Base-by-base conservation (phyloP, 1,139 yeast species). In the Yamadazyma siamensis region DNA sequence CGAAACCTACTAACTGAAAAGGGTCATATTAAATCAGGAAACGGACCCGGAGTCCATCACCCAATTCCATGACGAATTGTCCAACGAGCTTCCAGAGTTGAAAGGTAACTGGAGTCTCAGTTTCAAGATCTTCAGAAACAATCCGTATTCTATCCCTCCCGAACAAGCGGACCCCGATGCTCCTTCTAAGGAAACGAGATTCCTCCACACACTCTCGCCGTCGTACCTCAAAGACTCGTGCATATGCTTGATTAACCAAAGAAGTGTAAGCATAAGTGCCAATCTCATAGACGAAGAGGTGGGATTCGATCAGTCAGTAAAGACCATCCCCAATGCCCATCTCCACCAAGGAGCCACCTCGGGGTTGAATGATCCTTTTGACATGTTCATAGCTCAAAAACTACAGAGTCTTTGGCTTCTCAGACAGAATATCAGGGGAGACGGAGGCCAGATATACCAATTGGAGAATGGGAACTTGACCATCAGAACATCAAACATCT, bases 341-440 rank as follows among this genome's bases (percentile, higher is more conserved):
- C 45, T 68, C 14, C 65, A 65, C 34, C 43, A 50, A 23, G 75
- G 75, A 1, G 73, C 76, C 13, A 66, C 77, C 3, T 54, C 65
- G 0, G 78, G 74, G 3, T 47, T 71, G 22, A 65, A 65, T 34
- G 80, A 74, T 39, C 59, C 65, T 13, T 71, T 74, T 43, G 80
- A 75, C 39, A 43, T 50, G 44, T 44, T 80, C 33, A 52, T 75
- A 0, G 61, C 65, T 15, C 71, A 73, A 22, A 81, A 82, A 47
- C 55, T 85, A 32, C 85, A 79, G 48, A 76, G 87, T 42, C 54
- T 81, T 32, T 86, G 95, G 95, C 60, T 68, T 1, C 68, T 76
- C 33, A 64, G 85, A 36, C 95, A 85, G 52, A 65, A 75, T n/a
- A 70, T 84, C 26, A 73, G 76, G 41, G 94, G 94, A 3, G 91